phyloP scores from a whole-genome alignment of 2,329 filamentous ascomycete genomes.

The Helotiales sp. region DNA sequence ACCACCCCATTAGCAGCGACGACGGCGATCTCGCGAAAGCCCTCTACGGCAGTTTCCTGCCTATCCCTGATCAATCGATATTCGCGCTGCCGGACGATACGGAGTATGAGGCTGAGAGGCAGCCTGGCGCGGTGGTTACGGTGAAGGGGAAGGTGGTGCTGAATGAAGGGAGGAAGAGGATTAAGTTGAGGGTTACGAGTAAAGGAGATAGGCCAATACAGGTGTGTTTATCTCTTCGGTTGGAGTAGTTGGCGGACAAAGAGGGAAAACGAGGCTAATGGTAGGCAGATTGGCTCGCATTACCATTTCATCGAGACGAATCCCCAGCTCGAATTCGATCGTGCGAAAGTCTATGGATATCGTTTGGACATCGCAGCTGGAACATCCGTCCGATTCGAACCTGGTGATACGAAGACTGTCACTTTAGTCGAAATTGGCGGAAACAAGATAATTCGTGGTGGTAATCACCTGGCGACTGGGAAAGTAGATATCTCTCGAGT shows the following conservation, averaged over 20 bases:
- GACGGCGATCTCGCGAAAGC: conserved; percentile 87
- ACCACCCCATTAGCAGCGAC: conserved; percentile 84
- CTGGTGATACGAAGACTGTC: conserved; percentile 89
- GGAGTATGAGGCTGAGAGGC: conserved; percentile 69
- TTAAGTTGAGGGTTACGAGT: conserved; percentile 78
- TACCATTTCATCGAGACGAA: conserved; percentile 98
- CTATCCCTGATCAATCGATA: conserved; percentile 69
- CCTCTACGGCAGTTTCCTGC: conserved; percentile 89
- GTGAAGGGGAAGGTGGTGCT: conserved; percentile 70
- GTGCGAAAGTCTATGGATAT: conserved; percentile 79
- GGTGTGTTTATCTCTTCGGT: conserved; percentile 51
- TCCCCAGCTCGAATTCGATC: conserved; percentile 86
- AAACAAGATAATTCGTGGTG: conserved; percentile 78
- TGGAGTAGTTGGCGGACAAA: neutral
- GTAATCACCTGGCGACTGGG: conserved; percentile 80
- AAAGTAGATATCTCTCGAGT: conserved; percentile 66
- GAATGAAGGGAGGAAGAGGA: conserved; percentile 75
- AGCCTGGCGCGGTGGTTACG: conserved; percentile 79
- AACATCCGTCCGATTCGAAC: conserved; percentile 92
- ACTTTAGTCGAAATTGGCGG: conserved; percentile 89
- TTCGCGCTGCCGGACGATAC: conserved; percentile 69
- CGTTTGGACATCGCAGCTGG: conserved; percentile 89
- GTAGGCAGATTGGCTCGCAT: conserved; percentile 75
- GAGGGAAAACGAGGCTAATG: conserved; percentile 12
- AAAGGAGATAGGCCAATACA: conserved; percentile 90